A percentile compares a stretch with the other conserved stretches of the same genome.
Evolutionary conservation across 352 stramenopile species (phyloP).

Genomic region (Blastocystis sp.): DNA sequence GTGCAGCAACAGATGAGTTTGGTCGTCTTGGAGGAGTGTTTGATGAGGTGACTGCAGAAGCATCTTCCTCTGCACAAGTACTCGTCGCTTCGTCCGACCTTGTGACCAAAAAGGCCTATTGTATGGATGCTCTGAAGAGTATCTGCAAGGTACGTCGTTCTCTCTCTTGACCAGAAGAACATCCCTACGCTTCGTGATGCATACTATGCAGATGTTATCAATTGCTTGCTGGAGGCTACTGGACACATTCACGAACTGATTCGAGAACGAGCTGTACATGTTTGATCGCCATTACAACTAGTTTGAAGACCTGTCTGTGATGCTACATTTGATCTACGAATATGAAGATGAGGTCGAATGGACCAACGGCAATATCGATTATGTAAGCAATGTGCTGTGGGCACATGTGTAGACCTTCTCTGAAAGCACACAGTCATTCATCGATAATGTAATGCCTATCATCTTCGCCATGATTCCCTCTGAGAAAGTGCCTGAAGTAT

Average conservation of each 20-base stretch:
- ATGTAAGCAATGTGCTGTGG: not conserved
- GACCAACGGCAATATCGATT: conserved; percentile 15
- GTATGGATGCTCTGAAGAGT: conserved; percentile 7
- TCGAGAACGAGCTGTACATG: not conserved
- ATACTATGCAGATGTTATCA: conserved; percentile 40
- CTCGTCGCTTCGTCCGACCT: not conserved
- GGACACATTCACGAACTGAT: conserved; percentile 21
- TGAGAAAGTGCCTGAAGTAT: not conserved
- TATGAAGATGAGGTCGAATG: conserved; percentile 30
- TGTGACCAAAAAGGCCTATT: not conserved
- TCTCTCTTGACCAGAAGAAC: not conserved
- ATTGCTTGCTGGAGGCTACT: conserved; percentile 44
- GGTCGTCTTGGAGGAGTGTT: not conserved
- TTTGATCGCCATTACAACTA: not conserved
- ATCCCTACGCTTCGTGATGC: not conserved
- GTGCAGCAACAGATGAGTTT: conserved; percentile 5
- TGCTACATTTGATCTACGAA: conserved; percentile 2
- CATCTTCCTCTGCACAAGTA: not conserved
- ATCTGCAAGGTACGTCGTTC: conserved; percentile 1
- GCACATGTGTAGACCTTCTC: not conserved
- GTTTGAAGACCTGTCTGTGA: not conserved
- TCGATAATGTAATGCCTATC: not conserved
- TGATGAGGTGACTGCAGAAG: not conserved
- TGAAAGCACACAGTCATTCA: not conserved
- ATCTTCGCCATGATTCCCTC: not conserved